These are phyloP conservation scores for Goffeauzyma gilvescens DNA, from an alignment of 768 basidiomycete genomes.

Conservation along the genomic window DNA sequence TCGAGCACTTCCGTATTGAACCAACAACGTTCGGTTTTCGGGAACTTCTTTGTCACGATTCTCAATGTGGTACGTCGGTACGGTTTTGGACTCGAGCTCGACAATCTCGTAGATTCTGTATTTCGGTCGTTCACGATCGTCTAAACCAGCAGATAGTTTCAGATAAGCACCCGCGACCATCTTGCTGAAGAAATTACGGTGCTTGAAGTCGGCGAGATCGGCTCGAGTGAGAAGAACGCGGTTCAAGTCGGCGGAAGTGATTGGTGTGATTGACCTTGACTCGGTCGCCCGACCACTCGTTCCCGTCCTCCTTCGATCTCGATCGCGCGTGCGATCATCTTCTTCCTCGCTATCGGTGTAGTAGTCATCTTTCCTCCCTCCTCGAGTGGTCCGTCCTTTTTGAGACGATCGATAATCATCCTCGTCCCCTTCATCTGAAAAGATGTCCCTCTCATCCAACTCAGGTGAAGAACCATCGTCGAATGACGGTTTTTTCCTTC, in stretches of 20 bases:
- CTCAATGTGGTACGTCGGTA: conserved; percentile 19
- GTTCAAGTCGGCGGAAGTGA: conserved; percentile 43
- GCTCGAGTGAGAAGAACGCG: conserved; percentile 49
- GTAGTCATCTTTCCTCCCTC: no score
- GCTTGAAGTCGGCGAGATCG: conserved; percentile 49
- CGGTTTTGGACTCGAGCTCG: conserved; percentile 38
- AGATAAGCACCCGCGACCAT: conserved; percentile 70
- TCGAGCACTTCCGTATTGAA: conserved; percentile 55
- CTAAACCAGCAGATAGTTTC: conserved; percentile 55
- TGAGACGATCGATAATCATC: no score
- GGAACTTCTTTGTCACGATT: conserved; percentile 18
- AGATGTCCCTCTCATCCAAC: no score
- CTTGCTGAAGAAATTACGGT: conserved; percentile 70
- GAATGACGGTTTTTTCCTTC: no score
- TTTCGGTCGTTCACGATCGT: conserved; percentile 39
- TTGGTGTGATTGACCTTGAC: conserved; percentile 40
- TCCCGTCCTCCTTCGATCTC: conserved; percentile 5
- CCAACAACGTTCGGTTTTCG: conserved; percentile 49
- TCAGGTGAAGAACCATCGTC: no score
- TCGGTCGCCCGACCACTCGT: conserved; percentile 13
- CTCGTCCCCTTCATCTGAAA: no score
- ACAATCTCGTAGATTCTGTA: conserved; percentile 69
- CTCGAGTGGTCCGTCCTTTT: no score
- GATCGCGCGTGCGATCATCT: no score
- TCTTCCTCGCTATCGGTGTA: no score